Conservation (phyloP, 306 rosid genomes). For the Spatholobus suberectus region DNA sequence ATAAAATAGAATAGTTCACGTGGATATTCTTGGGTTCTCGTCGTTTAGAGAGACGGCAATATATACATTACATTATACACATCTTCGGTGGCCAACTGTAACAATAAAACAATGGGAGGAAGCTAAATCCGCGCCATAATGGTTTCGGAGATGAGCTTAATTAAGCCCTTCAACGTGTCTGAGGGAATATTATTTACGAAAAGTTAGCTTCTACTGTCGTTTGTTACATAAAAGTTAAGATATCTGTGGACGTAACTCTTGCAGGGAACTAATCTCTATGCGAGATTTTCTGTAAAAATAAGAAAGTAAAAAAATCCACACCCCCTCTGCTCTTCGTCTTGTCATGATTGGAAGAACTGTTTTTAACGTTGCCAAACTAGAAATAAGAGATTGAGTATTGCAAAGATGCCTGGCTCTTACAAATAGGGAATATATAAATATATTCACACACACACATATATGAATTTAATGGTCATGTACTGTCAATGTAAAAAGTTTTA, state of each 20-base stretch:
- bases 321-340: neutral
- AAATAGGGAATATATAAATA: too few relatives aligned
- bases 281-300: neutral
- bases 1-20: constrained; percentile 32
- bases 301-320: too few relatives aligned
- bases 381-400: neutral
- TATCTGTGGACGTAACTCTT: neutral
- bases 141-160: neutral
- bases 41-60: constrained; percentile 8
- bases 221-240: neutral
- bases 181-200: neutral
- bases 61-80: neutral
- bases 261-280: neutral
- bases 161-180: neutral
- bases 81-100: constrained; percentile 5
- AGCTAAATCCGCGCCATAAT: neutral
- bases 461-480: too few relatives aligned
- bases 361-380: neutral
- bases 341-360: neutral
- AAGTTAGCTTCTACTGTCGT: neutral
- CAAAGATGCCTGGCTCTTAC: neutral
- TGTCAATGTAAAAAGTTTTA: too few relatives aligned
- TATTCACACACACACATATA: too few relatives aligned
- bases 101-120: constrained; percentile 9
- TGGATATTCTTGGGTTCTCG: constrained; percentile 30